phyloP scores from a whole-genome alignment of 1,139 yeast species.

The Protomyces gravidus region DNA sequence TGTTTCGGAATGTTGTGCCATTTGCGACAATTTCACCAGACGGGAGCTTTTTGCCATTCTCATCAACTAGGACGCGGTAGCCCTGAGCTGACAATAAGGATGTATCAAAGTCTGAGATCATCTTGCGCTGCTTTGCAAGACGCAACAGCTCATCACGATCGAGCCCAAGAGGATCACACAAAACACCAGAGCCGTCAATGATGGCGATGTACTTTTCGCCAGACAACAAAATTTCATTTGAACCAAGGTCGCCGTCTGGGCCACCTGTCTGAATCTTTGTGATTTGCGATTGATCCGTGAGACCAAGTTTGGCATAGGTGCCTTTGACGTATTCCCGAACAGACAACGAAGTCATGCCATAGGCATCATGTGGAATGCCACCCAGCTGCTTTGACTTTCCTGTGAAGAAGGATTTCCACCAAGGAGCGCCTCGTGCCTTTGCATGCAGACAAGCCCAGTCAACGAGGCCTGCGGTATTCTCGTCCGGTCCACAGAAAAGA shows the following conservation, averaged over 20 bases:
- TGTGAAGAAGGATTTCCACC: conserved; percentile 99
- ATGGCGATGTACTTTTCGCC: conserved; percentile 80
- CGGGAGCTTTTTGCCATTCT: conserved; percentile 72
- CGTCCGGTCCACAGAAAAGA: conserved; percentile 96
- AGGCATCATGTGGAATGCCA: conserved; percentile 97
- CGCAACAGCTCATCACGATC: conserved; percentile 72
- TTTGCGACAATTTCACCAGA: conserved; percentile 68
- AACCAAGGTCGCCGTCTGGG: conserved; percentile 97
- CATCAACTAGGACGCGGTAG: conserved; percentile 80
- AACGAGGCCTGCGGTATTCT: conserved; percentile 91
- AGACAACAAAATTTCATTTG: conserved; percentile 76
- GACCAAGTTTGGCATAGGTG: conserved; percentile 71
- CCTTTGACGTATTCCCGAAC: conserved; percentile 90
- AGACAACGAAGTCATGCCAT: conserved; percentile 95
- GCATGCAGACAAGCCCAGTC: conserved; percentile 99
- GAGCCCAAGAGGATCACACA: conserved; percentile 86
- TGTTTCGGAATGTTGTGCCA: conserved; percentile 89
- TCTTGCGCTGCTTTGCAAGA: conserved; percentile 72
- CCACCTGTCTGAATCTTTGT: conserved; percentile 96
- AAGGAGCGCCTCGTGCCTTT: conserved; percentile 85
- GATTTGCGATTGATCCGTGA: conserved; percentile 53
- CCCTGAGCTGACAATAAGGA: conserved; percentile 68
- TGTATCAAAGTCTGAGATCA: conserved; percentile 66
- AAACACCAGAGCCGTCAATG: conserved; percentile 93
- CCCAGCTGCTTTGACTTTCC: conserved; percentile 91